Base-by-base conservation (phyloP, 139 green algal genomes). In the Monoraphidium neglectum region DNA sequence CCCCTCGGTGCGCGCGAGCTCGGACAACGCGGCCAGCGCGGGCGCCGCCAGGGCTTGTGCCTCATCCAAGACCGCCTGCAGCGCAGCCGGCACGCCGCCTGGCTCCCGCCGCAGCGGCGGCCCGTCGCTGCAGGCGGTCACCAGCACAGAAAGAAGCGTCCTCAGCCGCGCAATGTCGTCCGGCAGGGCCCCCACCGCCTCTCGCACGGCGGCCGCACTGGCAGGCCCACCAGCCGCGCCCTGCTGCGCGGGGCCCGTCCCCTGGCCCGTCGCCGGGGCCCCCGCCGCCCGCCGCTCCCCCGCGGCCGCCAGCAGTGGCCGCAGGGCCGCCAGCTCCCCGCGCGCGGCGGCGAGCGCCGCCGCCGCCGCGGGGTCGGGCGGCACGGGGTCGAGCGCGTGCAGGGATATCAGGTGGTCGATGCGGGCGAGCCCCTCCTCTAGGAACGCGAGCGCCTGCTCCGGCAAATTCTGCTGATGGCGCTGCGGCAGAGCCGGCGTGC, bases 371-470 rank as follows among this genome's bases (percentile, higher is more conserved):
- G 46, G 30, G 32, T 71, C 73, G 68, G 81, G 70, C n/a, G 86
- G 86, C 54, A 91, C 84, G 24, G 86, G 83, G 60, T 91, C 86
- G 24, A 91, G 77, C 63, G 76, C 72, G 57, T 91, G 86, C 43
- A 89, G 74, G 47, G 76, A 62, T 15, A 84, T 75, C 32, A 91
- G 73, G 21, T 77, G 62, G 16, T 84, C 74, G 10, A 91, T 71
- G 5, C 77, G 70, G n/a, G 64, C 63, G 5, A 84, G 32, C 5
- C 86, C 83, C 47, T 85, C 76, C 18, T 74, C 23, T 43, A 86
- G 36, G 37, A 81, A 70, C 38, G 57, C 30, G 16, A 36, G 15
- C 23, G 75, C 75, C 33, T 78, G 16, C 28, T 24, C 37, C 33
- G 66, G 16, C 36, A 18, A 57, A 30, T 33, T 16, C 43, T 43